A percentile compares a stretch with the other conserved stretches of the same genome.
phyloP scores from a whole-genome alignment of 2,329 filamentous ascomycete genomes.

The Xylariaceae sp. region DNA sequence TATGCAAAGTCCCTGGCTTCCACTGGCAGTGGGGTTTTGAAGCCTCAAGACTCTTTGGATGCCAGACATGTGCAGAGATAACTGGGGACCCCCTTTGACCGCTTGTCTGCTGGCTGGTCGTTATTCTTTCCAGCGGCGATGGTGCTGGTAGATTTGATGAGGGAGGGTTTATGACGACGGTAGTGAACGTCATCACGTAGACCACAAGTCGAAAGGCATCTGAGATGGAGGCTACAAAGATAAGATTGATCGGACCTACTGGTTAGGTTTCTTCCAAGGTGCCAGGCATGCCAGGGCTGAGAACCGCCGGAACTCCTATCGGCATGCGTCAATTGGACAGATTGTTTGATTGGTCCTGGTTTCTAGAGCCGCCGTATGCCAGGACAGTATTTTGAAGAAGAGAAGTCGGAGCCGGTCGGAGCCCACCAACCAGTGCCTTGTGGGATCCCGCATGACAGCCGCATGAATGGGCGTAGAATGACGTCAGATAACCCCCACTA shows the following conservation, averaged over 20 bases:
- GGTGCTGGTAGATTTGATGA: not conserved
- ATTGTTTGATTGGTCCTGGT: too few species aligned
- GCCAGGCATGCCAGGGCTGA: too few species aligned
- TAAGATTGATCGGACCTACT: constrained; percentile 9
- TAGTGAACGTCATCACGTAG: constrained; percentile 17
- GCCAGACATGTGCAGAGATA: too few species aligned
- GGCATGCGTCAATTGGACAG: too few species aligned
- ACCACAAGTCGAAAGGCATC: not conserved
- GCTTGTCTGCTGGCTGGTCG: not conserved
- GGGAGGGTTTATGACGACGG: not conserved
- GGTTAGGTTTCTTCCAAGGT: too few species aligned
- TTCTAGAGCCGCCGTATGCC: constrained; percentile 7
- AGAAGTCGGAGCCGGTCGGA: constrained; percentile 14
- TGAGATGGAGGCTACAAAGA: not conserved
- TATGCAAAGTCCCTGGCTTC: not conserved
- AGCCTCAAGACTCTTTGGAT: too few species aligned
- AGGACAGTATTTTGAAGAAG: not conserved
- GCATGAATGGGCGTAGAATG: constrained; percentile 7
- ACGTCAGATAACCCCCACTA: constrained; percentile 12
- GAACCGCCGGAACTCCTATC: too few species aligned
- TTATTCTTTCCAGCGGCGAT: not conserved
- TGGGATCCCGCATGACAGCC: constrained; percentile 4
- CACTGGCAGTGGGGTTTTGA: not conserved
- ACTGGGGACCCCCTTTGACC: too few species aligned
- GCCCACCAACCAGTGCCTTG: not conserved